A percentile compares a stretch with the other conserved stretches of the same genome.
phyloP scores from a whole-genome alignment of 441 rosid genomes.

The Aquilaria agallochum region DNA sequence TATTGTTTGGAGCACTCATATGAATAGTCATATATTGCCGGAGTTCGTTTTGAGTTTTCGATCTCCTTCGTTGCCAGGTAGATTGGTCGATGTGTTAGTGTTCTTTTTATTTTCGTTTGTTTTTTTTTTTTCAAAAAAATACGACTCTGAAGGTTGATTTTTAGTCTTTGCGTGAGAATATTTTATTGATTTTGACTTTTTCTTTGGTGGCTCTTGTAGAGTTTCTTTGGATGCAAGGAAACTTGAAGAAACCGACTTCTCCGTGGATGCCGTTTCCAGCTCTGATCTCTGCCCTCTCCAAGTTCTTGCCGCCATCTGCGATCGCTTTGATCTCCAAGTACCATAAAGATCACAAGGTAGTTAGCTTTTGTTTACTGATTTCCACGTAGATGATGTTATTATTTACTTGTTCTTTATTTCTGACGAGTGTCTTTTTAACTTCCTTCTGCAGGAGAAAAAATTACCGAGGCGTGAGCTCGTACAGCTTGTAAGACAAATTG shows the following conservation, averaged over 20 bases:
- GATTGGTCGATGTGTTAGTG: constrained; percentile 1
- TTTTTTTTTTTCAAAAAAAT: background rate
- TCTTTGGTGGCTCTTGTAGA: constrained; percentile 26
- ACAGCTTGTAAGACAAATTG: constrained; percentile 44
- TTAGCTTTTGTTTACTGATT: constrained; percentile 1
- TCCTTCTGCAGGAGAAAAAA: constrained; percentile 48
- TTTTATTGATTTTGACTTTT: constrained; percentile 4
- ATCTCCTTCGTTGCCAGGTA: constrained; percentile 48
- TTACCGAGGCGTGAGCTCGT: constrained; percentile 56
- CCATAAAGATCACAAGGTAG: constrained; percentile 52
- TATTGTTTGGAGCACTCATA: constrained; percentile 66
- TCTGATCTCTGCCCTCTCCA: constrained; percentile 55
- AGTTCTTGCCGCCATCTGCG: constrained; percentile 46
- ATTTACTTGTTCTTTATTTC: background rate
- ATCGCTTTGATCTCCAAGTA: constrained; percentile 42
- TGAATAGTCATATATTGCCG: constrained; percentile 68
- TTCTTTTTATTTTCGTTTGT: background rate
- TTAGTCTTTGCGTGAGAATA: background rate
- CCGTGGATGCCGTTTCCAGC: constrained; percentile 80
- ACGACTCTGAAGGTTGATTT: background rate
- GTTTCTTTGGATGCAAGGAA: constrained; percentile 18
- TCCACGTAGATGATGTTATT: background rate
- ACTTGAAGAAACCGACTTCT: constrained; percentile 37
- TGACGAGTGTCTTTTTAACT: constrained; percentile 3
- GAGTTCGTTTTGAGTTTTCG: constrained; percentile 60